Evolutionary conservation across 345 rosid genomes (phyloP), one percentile per base, ranked within the genome.

Genomic region (Pistacia atlantica): DNA sequence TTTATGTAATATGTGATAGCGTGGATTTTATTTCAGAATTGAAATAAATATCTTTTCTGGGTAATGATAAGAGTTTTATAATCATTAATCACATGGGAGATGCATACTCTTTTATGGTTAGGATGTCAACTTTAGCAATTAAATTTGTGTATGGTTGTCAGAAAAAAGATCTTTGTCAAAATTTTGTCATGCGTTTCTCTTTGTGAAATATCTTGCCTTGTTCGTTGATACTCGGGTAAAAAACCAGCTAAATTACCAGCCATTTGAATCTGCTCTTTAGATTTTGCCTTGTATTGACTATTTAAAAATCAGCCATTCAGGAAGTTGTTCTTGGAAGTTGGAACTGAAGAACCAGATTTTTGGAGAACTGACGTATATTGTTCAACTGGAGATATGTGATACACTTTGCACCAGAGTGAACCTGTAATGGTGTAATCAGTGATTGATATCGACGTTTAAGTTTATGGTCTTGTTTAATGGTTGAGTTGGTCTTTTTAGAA

Each of bases 21-120:
- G n/a, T 57, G 80, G 54, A 33, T 75, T 58, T 69, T 35, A n/a
- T 78, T 16, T 74, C 5, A 11, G 38, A 35, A 35, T 49, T 42
- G 20, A 5, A 74, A 37, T 54, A 74, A 74, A 51, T 56, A 6
- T 33, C 51, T 52, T 11, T 54, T 74, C 35, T 49, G 77, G 69
- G 4, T 33, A 2, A 31, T 52, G n/a, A 52, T 63, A 28, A 35
- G 31, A 11, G 0, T 42, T 37, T 38, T 57, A n/a, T 38, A 7
- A n/a, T 55, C 42, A 14, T 12, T 57, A 3, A 22, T 57, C 38
- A 51, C 54, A 33, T 18, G 31, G 63, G 31, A 71, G 51, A 56
- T 71, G 57, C 51, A n/a, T 18, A 38, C n/a, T 13, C 46, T n/a
- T 38, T 12, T 25, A 8, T 12, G 58, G 16, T 52, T 37, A 25